Base-by-base conservation (phyloP, 768 basidiomycete species). In the Mycena belliarum region DNA sequence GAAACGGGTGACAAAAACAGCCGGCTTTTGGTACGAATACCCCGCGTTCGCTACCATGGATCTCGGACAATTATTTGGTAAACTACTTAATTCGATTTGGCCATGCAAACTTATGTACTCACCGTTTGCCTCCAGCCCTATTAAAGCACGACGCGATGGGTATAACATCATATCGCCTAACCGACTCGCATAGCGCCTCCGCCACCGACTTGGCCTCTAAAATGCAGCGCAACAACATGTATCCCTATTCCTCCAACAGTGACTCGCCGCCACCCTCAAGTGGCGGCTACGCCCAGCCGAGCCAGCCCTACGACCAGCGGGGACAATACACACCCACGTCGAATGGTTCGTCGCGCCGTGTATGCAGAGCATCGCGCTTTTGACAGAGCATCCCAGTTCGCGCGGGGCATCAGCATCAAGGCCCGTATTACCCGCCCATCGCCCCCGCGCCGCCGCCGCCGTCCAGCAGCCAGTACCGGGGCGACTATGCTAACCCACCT, bases 51-150 rank as follows among this genome's bases (percentile, higher is more conserved):
- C 52, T 50, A 35, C 61, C 52, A 51, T 62, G 37, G 28, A 55
- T 60, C 59, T 58, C 56, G 61, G 56, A 33, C 55, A 63, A 63
- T 63, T 59, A 63, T 63, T 59, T 63, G 53, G 61, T 63, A 63
- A 63, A 46, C 52, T 56, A 38, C 47, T 58, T 49, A 55, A 55
- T 55, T 38, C 59, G 55, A 60, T 55, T 29, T 24, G 47, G 42
- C 41, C 44, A 40, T 48, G 38, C 58, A 59, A 50, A 60, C 46
- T 60, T 60, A 60, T 47, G 59, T 60, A 60, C 46, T 60, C 49
- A 55, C 47, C 33, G 42, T 49, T 44, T 29, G 40, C 29, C 35
- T 48, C 33, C 25, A 55, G 55, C 33, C 43, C 55, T 57, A 57
- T 57, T 61, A 53, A 57, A 62, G 61, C 52, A 29, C 43, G 50